Percentiles rank a stretch among this genome's conserved stretches.
Conservation (phyloP, 495 filamentous ascomycete genomes). For the Pyrenula aspistea region DNA sequence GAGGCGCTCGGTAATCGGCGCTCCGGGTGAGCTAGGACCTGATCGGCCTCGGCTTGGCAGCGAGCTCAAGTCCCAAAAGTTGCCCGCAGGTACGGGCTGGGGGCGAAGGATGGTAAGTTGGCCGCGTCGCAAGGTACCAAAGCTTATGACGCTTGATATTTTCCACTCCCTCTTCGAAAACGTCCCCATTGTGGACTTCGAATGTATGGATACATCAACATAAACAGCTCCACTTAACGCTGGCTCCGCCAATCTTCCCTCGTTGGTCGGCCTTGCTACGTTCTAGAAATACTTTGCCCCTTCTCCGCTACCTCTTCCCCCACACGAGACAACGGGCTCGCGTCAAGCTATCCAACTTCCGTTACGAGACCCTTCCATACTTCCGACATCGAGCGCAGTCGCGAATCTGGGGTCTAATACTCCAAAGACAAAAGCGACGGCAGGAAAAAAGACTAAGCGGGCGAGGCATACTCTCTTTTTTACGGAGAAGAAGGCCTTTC, state of each 20-base stretch:
- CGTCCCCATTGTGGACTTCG: too few relatives aligned
- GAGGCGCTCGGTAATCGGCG: too few relatives aligned
- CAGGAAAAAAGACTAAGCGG: slow-evolving; percentile 26
- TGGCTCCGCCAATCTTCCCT: background rate
- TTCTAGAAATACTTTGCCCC: background rate
- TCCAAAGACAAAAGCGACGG: slow-evolving; percentile 47
- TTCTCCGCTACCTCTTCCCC: slow-evolving; percentile 39
- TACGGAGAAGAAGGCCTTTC: slow-evolving; percentile 34
- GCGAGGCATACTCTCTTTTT: slow-evolving; percentile 35
- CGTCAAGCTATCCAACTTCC: slow-evolving; percentile 51
- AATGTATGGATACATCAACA: too few relatives aligned
- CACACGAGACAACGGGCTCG: slow-evolving; percentile 45
- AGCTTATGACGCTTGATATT: too few relatives aligned
- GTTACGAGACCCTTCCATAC: slow-evolving; percentile 59
- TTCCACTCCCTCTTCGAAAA: too few relatives aligned
- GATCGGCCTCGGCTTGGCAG: too few relatives aligned
- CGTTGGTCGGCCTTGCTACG: background rate
- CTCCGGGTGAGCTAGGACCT: too few relatives aligned
- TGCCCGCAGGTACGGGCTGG: background rate
- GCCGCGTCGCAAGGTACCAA: too few relatives aligned
- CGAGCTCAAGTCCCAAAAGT: background rate
- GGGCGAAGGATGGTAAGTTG: background rate
- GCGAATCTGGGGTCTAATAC: slow-evolving; percentile 60
- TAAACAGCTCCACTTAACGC: background rate
- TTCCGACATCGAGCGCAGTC: slow-evolving; percentile 59